Base-by-base conservation (phyloP, 108 stramenopile genomes). In the Cyclotella choctawhatcheeana region DNA sequence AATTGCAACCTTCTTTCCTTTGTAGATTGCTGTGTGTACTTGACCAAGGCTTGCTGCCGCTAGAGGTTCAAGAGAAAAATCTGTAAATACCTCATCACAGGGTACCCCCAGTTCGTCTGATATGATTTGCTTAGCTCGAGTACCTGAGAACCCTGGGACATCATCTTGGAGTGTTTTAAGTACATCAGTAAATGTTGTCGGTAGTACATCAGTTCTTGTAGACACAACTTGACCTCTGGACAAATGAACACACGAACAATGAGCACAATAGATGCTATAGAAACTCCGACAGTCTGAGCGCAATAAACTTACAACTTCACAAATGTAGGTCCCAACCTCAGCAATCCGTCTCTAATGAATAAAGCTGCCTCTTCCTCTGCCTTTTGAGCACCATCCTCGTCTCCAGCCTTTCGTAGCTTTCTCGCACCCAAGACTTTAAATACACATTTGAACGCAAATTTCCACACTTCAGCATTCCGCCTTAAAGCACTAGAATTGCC, bases 11-110 rank as follows among this genome's bases (percentile, higher is more conserved):
- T 92, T 94, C 64, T 90, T 64, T 20, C 95, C 93, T 43, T 93
- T 93, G 81, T 89, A 89, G 17, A 77, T 77, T 3, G 90, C 91
- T 27, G 94, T 95, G 60, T 95, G 94, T 0, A 96, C 97, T 77
- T 98, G 97, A n/a, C 97, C 97, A 33, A 98, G 78, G 54, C 83
- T 85, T 5, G 97, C 97, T 12, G 97, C 97, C 33, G 96, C 95
- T 13, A 98, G 68, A 2, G 96, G 93, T 62, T 87, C 82, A 10
- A 59, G 64, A 27, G 90, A 85, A 81, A 98, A 97, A 63, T 91
- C 74, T 47, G 77, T 77, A 77, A 96, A 98, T 20, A 97, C 78
- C 33, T 89, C 66, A 47, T 96, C 93, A 31, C 65, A 75, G 2
- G 85, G 81, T 24, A 83, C 83, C 24, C 92, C 92, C 5, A 98